Evolutionary conservation across 2,329 filamentous ascomycete species (phyloP), one percentile per base, ranked within the genome.

Genomic region (Exophiala sp.): DNA sequence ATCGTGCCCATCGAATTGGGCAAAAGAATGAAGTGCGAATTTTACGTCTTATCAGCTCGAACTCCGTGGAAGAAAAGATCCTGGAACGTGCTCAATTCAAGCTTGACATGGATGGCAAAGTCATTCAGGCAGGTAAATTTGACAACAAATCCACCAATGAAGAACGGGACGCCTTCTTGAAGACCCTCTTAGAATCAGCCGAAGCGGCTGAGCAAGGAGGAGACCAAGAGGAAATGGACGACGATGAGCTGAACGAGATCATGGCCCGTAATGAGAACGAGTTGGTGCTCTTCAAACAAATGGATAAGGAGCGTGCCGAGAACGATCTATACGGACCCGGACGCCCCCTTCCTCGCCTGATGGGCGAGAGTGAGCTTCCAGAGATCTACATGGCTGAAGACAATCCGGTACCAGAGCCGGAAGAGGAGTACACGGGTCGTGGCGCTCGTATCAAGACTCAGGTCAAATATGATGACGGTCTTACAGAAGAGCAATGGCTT

Each of bases 1-100:
- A 98, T 85, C 93, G 93, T 83, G 93, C 93, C 40, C 93, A 98
- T 82, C 91, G 93, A 85, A 98, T 98, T 60, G 93, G 93, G 55
- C 93, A 98, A 70, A 98, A 98, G 82, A 98, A 98, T 63, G 93
- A 98, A 70, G 93, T 98, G 49, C 86, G 93, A 62, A 98, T 98
- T 67, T 73, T 98, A 53, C 85, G 93, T 69, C 77, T 98, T 38
- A 97, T 98, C 68, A 96, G 86, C 58, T 94, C 89, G 8, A 95
- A 95, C 63, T 97, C 93, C 0, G 90, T 98, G 2, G 93, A 98
- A 70, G 93, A 98, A 70, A 96, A 97, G 76, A 98, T 98, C 65
- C 75, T 98, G 45, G 93, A 97, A 68, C 86, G 91, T 66, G 93
- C 93, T 2, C 86, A 95, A 60, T 98, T 86, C 79, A 98, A 98